Conservation (phyloP, 805 yeast species). For the Cyberlindnera saturnus region DNA sequence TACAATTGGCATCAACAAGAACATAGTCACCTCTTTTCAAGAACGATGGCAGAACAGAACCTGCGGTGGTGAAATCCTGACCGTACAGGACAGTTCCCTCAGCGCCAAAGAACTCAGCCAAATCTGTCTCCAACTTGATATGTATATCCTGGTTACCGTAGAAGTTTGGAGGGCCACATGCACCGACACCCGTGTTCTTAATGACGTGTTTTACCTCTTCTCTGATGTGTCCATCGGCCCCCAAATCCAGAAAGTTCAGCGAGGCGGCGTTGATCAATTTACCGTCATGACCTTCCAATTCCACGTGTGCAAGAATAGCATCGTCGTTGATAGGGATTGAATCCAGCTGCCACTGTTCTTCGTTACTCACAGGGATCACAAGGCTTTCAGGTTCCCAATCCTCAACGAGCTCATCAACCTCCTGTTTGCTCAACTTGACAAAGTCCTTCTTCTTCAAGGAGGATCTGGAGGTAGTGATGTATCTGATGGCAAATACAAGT, state of each 20-base stretch:
- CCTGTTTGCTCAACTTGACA: constrained; percentile 53
- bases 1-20: constrained; percentile 77
- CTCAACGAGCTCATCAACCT: constrained; percentile 73
- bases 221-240: constrained; percentile 39
- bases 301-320: constrained; percentile 31
- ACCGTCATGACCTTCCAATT: constrained; percentile 21
- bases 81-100: constrained; percentile 83
- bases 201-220: constrained; percentile 54
- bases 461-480: constrained; percentile 71
- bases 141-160: constrained; percentile 95
- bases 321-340: constrained; percentile 61
- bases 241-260: constrained; percentile 64
- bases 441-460: constrained; percentile 68
- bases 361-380: constrained; percentile 43
- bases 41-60: constrained; percentile 89
- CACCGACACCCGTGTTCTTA: constrained; percentile 82
- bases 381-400: constrained; percentile 94
- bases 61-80: constrained; percentile 83
- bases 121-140: constrained; percentile 65
- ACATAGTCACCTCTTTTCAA: constrained; percentile 92
- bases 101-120: constrained; percentile 70
- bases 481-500: constrained; percentile 75
- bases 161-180: constrained; percentile 97
- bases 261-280: constrained; percentile 62
- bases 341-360: constrained; percentile 56